Percentiles rank a stretch among this genome's conserved stretches.
phyloP scores from a whole-genome alignment of 495 filamentous ascomycete genomes.

The Tuber brumale region DNA sequence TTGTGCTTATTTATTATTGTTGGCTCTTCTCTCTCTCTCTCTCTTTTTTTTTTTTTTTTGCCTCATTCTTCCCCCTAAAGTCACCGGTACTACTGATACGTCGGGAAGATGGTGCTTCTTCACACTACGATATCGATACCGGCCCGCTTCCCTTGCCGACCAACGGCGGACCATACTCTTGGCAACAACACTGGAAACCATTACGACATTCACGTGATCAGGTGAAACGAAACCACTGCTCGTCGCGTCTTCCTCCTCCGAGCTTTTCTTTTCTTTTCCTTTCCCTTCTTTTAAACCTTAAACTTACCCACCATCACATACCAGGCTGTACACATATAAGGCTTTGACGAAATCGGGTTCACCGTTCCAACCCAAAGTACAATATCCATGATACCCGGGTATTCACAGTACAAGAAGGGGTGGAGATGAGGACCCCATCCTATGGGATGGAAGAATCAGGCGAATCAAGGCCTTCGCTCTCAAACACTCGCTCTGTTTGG shows the following conservation, averaged over 20 bases:
- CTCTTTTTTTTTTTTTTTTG: not conserved
- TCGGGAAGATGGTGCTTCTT: not conserved
- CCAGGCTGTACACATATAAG: not conserved
- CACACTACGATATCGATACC: not conserved
- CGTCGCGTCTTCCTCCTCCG: not conserved
- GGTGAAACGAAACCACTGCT: not conserved
- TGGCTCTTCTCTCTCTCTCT: not conserved
- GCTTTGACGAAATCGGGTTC: not conserved
- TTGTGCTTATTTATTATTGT: not conserved
- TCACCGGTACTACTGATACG: conserved; percentile 1
- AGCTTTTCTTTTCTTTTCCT: not conserved
- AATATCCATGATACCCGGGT: not conserved
- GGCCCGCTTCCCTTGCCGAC: not conserved
- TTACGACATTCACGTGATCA: not conserved
- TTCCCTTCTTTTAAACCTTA: not conserved
- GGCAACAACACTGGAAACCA: not conserved
- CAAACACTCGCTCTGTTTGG: conserved; percentile 2
- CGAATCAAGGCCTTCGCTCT: conserved; percentile 6
- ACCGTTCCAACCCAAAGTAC: not conserved
- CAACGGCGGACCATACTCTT: not conserved
- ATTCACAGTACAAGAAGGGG: not conserved
- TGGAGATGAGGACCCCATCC: not conserved
- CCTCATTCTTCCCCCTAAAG: not conserved
- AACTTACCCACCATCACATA: not conserved
- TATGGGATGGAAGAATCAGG: not conserved